Percentiles rank a stretch among this genome's conserved stretches.
These are phyloP conservation scores for Aleurites moluccanus DNA, from an alignment of 441 rosid genomes.

Conservation along the genomic window DNA sequence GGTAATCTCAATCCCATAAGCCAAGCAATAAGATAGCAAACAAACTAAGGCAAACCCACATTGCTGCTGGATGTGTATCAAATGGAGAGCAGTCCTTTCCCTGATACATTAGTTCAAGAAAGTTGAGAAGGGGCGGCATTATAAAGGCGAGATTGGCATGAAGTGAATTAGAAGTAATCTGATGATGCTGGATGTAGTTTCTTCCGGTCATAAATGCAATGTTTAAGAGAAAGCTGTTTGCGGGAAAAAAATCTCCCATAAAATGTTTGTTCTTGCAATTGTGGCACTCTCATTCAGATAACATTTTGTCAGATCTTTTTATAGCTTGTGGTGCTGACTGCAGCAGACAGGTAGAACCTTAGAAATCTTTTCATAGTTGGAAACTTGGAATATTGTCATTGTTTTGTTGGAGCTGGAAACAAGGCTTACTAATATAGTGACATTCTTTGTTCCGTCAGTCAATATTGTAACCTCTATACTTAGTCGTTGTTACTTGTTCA, in stretches of 20 bases:
- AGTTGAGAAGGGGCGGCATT: neutral
- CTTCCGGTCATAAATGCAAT: neutral
- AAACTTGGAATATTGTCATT: too few relatives aligned
- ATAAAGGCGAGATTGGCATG: constrained; percentile 1
- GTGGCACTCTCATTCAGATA: neutral
- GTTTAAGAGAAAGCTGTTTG: constrained; percentile 4
- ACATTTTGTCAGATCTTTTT: too few relatives aligned
- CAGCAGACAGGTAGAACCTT: too few relatives aligned
- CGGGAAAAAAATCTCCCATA: neutral
- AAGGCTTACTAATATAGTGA: too few relatives aligned
- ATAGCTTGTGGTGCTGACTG: too few relatives aligned
- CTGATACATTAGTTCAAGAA: constrained; percentile 12
- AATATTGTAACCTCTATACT: too few relatives aligned
- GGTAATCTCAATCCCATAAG: constrained; percentile 1
- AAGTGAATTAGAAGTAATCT: neutral
- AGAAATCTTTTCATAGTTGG: too few relatives aligned
- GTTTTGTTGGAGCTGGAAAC: too few relatives aligned
- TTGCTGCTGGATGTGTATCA: constrained; percentile 13
- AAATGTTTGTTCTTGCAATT: neutral
- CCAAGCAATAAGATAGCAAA: constrained; percentile 10
- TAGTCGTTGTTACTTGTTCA: too few relatives aligned
- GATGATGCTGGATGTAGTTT: constrained; percentile 7
- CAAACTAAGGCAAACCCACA: constrained; percentile 4
- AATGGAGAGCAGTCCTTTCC: constrained; percentile 14
- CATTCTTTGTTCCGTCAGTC: too few relatives aligned